Base-by-base conservation (phyloP, 257 asterid species). In the Solanum megistacrolobum region DNA sequence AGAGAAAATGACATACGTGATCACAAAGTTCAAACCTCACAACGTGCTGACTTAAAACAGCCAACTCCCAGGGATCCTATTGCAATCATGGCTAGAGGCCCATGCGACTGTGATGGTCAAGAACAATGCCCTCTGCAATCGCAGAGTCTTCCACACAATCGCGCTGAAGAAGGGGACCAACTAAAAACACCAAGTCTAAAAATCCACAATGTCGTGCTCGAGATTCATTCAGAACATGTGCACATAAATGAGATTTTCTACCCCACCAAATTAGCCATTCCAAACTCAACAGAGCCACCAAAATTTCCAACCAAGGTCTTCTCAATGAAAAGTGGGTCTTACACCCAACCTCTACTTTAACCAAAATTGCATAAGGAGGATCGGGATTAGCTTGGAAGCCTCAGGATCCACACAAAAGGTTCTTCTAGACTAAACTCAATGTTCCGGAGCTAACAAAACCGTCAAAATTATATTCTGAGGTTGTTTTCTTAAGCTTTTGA, bases 391-490 rank as follows among this genome's bases (percentile, higher is more conserved):
- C 4, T 18, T 6, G 10, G n/a, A 55, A 18, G 65, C 65, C n/a
- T 55, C 9, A 16, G 4, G 23, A 55, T 55, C 65, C 10, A 18
- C 65, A 20, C 4, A 20, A 55, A 55, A 55, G 11, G 65, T 55
- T 0, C 25, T 55, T 20, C 65, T 3, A 6, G 11, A 7, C 65
- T 20, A 6, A 20, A 20, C 25, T 55, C 25, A 18, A 55, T 20
- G 25, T 55, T 55, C 0, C 4, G 0, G 2, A 55, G 11, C 65
- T 55, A 18, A 20, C 1, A 3, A 0, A 20, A 55, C 10, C 1
- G 4, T 55, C 65, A 55, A 55, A 18, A 55, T 18, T 55, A 2
- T 1, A 55, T 55, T 55, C 0, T 20, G 4, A 55, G 65, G n/a
- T 55, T 3, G 10, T 55, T 18, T 55, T 55, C 25, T 55, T 55